Base-by-base conservation (phyloP, 2,329 filamentous ascomycete genomes). In the Tolypocladium sp. region DNA sequence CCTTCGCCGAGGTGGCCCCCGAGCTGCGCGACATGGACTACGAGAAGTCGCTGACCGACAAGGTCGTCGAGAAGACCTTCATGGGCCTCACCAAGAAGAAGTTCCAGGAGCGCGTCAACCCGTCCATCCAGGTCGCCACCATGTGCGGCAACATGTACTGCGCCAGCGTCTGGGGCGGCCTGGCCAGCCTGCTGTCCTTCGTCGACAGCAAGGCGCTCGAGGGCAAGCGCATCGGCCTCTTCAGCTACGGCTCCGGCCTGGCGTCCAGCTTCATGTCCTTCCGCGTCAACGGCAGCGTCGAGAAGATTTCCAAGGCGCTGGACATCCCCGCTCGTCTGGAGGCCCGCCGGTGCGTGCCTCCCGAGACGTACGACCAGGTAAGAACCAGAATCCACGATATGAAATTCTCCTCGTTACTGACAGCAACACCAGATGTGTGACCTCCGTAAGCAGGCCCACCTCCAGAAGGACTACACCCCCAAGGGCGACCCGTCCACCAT, bases 11-110 rank as follows among this genome's bases (percentile, higher is more conserved):
- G 64, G 88, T 93, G 42, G 83, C 90, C 57, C 81, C 87, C 49
- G 90, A 92, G 75, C 77, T 93, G 62, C 85, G 87, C 63, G 88
- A 91, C 68, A 81, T 94, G 76, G 86, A 90, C 71, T 93, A 93
- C 75, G 79, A 87, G 70, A 86, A 87, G 76, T 93, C 90, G 3
- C 76, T 94, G 67, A 85, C 84, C 62, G 90, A 94, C 80, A 92
- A 91, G 81, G 82, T 80, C 57, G 83, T 94, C 44, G 90, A 94
- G 81, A 94, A 93, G 85, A 88, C 87, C 63, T 94, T 94, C 74
- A 90, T 94, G 87, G 80, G 72, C 60, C 80, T 93, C 67, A 87
- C 88, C 73, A 93, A 94, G 85, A 92, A 92, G 82, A 84, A 84
- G 67, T 93, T 90, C 77, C 82, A 85, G 71, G 88, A 92, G 76